Conservation (phyloP, 2,329 filamentous ascomycete genomes). For the Pestalotiopsis sp. region DNA sequence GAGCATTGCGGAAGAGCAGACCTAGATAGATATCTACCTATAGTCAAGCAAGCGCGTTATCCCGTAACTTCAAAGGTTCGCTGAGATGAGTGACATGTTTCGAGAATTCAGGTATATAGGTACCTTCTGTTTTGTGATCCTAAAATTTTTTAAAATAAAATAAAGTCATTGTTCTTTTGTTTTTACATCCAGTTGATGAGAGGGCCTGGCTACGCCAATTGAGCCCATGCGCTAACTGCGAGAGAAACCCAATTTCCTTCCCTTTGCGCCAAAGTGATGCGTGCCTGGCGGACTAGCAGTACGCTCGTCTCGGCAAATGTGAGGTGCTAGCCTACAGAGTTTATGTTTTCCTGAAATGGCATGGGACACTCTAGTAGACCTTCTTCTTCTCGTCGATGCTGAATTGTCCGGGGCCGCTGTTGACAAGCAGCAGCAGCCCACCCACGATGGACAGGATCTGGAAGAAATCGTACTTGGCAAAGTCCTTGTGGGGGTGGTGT, state of each 20-base stretch:
- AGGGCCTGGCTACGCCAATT: conserved; percentile 16
- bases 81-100: not conserved
- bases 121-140: conserved; percentile 1
- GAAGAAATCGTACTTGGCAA: conserved; percentile 99
- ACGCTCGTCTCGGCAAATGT: not conserved
- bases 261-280: conserved; percentile 16
- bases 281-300: not conserved
- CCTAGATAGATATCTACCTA: not conserved
- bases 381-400: conserved; percentile 99
- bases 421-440: conserved; percentile 92
- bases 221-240: conserved; percentile 10
- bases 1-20: not conserved
- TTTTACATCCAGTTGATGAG: conserved; percentile 10
- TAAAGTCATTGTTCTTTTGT: not conserved
- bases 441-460: conserved; percentile 98
- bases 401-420: conserved; percentile 97
- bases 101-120: not conserved
- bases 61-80: too few relatives aligned
- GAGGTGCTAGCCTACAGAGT: not conserved
- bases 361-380: conserved; percentile 72
- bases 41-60: not conserved
- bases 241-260: conserved; percentile 10
- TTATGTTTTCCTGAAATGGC: not conserved
- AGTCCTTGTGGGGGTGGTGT: conserved; percentile 99
- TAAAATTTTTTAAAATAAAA: not conserved